Evolutionary conservation across 768 basidiomycete species (phyloP), one percentile per base, ranked within the genome.

Genomic region (Clavaria fumosa): DNA sequence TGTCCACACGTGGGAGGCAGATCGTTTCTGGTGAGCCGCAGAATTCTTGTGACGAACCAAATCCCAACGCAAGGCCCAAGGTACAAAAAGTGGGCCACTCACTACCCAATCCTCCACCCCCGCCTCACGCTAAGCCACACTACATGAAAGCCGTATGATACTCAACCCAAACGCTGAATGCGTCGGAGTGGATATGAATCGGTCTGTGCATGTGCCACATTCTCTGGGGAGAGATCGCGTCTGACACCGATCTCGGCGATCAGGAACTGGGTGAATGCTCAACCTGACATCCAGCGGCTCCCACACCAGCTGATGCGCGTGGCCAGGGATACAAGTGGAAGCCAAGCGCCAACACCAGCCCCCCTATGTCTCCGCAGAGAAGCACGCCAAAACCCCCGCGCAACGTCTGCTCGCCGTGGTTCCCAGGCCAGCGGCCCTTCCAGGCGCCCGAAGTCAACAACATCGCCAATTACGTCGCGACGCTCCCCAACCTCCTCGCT

Each of bases 151-250:
- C 40, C 70, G 78, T 3, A 72, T 78, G 47, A 54, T 61, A 7
- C 47, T 72, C 19, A 64, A 63, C 10, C 58, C 67, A 0, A 53
- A 59, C 18, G 53, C 60, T 12, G 64, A 66, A 32, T 83, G 81
- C 47, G 45, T 67, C 7, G 81, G 86, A 0, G 58, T 86, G 20
- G 86, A 89, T 51, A 75, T 84, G 68, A 85, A 86, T 52, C 60
- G 80, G 69, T 77, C 17, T 20, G 58, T 48, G 10, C 20, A 33
- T 21, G 30, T 27, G 38, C 40, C 32, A 22, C n/a, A n/a, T 15
- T 11, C 23, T 23, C 21, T 23, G 17, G 26, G n/a, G 2, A 34
- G 17, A 9, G 32, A n/a, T 24, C 7, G 6, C 27, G 23, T 33
- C 27, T 37, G 33, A 30, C 30, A 26, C 34, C 23, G 21, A 31